Evolutionary conservation across 1,284 basidiomycete genomes (phyloP).

Genomic region (Austroboletus olivaceoglutinosus): DNA sequence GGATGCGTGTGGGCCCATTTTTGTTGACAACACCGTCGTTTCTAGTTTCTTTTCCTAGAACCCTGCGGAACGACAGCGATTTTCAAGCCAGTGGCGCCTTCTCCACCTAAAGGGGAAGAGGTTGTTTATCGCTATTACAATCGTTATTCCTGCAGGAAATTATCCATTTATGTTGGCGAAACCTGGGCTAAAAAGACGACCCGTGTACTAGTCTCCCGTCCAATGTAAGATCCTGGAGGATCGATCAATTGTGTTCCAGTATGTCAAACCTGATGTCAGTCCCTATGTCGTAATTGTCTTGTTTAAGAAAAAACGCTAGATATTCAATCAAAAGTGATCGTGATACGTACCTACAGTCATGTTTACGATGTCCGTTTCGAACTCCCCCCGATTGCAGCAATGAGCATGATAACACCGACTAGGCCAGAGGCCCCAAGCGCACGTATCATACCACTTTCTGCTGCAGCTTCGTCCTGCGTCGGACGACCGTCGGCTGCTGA

Average conservation of each 20-base stretch:
- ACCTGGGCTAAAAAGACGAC: conserved; percentile 12
- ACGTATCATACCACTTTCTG: conserved; percentile 24
- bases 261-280: no score
- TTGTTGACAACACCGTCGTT: conserved; percentile 14
- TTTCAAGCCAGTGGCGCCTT: conserved; percentile 2
- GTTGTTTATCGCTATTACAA: conserved; percentile 10
- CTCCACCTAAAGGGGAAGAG: conserved; percentile 15
- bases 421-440: conserved; percentile 31
- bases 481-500: conserved; percentile 3
- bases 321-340: neutral
- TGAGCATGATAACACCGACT: conserved; percentile 26
- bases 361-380: conserved; percentile 16
- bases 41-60: neutral
- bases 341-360: neutral
- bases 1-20: conserved; percentile 16
- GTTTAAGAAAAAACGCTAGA: neutral
- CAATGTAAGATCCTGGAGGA: no score
- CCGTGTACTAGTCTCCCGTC: no score
- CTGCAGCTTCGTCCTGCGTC: conserved; percentile 25
- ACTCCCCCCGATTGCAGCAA: conserved; percentile 15
- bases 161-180: conserved; percentile 8
- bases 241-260: no score
- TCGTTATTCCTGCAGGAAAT: neutral
- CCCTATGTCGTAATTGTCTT: no score
- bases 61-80: conserved; percentile 9